Evolutionary conservation across 768 basidiomycete species (phyloP).

Genomic region (Rhizopogon salebrosus): DNA sequence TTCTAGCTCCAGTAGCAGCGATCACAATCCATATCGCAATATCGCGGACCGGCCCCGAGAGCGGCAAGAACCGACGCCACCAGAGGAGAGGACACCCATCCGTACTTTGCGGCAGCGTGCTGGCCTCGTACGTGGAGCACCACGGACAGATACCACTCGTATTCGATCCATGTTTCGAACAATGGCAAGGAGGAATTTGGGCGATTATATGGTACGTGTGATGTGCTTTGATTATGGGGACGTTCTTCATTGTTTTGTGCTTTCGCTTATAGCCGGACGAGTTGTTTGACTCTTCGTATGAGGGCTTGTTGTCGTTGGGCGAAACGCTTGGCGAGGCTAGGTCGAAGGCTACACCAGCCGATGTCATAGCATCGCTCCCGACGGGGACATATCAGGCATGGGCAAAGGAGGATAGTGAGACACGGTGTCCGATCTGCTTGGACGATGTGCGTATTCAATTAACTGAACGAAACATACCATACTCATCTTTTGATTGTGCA

Average conservation of each 20-base stretch:
- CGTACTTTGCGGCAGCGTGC: constrained; percentile 1
- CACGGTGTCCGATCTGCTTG: constrained; percentile 78
- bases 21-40: neutral
- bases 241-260: constrained; percentile 6
- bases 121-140: neutral
- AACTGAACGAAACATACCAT: neutral
- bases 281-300: constrained; percentile 73
- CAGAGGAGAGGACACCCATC: constrained; percentile 1
- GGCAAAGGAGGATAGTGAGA: constrained; percentile 59
- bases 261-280: constrained; percentile 56
- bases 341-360: constrained; percentile 56
- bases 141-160: neutral
- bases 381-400: constrained; percentile 64
- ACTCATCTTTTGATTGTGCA: constrained; percentile 24
- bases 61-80: neutral
- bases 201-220: constrained; percentile 50
- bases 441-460: constrained; percentile 58
- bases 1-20: neutral
- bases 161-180: constrained; percentile 2
- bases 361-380: constrained; percentile 56
- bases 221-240: neutral
- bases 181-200: constrained; percentile 22
- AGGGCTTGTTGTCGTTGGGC: constrained; percentile 55
- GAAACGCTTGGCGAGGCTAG: constrained; percentile 63
- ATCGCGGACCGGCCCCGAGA: neutral